Conservation (phyloP, 2,329 filamentous ascomycete species). For the Exophiala dermatitidis region DNA sequence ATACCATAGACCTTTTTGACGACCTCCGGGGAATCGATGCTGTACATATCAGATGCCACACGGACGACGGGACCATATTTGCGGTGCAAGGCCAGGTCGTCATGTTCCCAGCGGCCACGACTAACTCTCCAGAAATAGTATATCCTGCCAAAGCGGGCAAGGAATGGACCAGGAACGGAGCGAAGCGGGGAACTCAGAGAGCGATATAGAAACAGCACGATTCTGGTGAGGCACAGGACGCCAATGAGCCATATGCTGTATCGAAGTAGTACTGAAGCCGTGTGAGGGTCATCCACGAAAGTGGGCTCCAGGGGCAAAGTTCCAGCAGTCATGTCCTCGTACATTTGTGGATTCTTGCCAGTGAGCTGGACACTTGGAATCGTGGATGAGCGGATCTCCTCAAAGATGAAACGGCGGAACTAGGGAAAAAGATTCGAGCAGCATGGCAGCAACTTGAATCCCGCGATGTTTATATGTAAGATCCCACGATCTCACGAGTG, state of each 20-base stretch:
- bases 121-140: constrained; percentile 40
- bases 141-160: constrained; percentile 39
- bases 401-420: too few species aligned
- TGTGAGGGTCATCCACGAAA: not conserved
- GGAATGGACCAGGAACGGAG: constrained; percentile 41
- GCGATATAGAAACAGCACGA: constrained; percentile 21
- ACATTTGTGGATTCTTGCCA: too few species aligned
- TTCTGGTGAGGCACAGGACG: constrained; percentile 5
- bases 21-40: constrained; percentile 22
- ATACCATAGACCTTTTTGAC: constrained; percentile 25
- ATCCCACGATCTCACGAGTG: too few species aligned
- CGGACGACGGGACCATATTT: constrained; percentile 24
- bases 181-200: constrained; percentile 33
- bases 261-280: constrained; percentile 1
- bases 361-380: too few species aligned
- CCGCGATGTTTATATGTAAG: too few species aligned
- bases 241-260: constrained; percentile 7
- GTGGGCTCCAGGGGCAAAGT: not conserved
- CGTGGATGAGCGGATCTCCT: not conserved
- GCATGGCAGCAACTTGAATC: too few species aligned
- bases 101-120: constrained; percentile 34
- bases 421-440: too few species aligned
- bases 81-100: constrained; percentile 27
- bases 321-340: too few species aligned
- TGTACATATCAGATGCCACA: constrained; percentile 22